A percentile compares a stretch with the other conserved stretches of the same genome.
These are phyloP conservation scores for Populus davidiana DNA, from an alignment of 345 rosid genomes.

Conservation along the genomic window DNA sequence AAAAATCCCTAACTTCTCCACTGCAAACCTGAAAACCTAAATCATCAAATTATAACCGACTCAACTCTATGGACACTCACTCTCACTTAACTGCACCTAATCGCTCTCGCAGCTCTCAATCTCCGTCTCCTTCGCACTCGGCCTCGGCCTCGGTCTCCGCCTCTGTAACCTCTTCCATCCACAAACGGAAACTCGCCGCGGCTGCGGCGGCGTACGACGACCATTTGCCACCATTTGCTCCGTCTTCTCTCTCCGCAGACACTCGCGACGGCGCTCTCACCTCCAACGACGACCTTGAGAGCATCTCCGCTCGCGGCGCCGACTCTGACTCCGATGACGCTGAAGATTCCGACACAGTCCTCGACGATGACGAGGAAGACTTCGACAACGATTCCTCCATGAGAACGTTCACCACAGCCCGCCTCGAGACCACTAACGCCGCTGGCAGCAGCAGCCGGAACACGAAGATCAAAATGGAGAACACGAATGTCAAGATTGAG, in stretches of 20 bases:
- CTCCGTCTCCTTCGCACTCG: constrained; percentile 93
- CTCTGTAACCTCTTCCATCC: constrained; percentile 88
- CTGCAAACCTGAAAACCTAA: constrained; percentile 12
- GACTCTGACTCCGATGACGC: constrained; percentile 78
- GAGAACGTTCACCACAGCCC: constrained; percentile 78
- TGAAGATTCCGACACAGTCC: constrained; percentile 87
- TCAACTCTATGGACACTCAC: constrained; percentile 33
- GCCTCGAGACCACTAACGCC: constrained; percentile 55
- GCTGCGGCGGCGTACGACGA: constrained; percentile 66
- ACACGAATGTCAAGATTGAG: constrained; percentile 64
- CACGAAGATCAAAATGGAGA: constrained; percentile 68
- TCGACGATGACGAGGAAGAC: constrained; percentile 89
- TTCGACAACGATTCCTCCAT: constrained; percentile 81
- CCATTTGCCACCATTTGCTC: constrained; percentile 77
- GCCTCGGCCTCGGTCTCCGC: constrained; percentile 98
- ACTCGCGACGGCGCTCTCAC: constrained; percentile 92
- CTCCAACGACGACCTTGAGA: constrained; percentile 95
- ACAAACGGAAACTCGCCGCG: constrained; percentile 82
- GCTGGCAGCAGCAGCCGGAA: constrained; percentile 41
- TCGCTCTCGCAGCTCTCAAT: constrained; percentile 87
- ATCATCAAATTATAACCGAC: background rate
- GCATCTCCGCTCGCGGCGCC: constrained; percentile 89
- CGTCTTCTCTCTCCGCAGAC: constrained; percentile 89
- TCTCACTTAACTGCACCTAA: constrained; percentile 78
- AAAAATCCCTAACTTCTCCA: background rate